Base-by-base conservation (phyloP, 495 filamentous ascomycete genomes). In the Lepidopterella palustris region DNA sequence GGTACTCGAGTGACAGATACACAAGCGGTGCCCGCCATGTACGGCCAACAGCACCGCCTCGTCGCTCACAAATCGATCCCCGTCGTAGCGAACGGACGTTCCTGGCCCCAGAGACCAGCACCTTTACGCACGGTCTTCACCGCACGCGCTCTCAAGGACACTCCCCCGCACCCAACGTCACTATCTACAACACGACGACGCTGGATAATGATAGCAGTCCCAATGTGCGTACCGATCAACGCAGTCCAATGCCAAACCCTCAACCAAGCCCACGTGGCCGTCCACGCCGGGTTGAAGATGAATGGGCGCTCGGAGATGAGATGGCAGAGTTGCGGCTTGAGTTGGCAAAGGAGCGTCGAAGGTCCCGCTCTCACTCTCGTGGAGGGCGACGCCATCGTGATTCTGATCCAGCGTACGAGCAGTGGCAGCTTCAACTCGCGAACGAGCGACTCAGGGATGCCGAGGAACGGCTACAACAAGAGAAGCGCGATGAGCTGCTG, bases 101-200 rank as follows among this genome's bases (percentile, higher is more conserved):
- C 21, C 58, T 68, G 11, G 32, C 25, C 15, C 64, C 64, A 5
- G 61, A 67, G 42, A 47, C 24, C 8, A 31, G 26, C 29, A 27
- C 25, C 51, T 52, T 53, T 45, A 58, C 55, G 35, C 29, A 39
- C 10, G 59, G 66, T 25, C 68, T 71, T 2, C 71, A 73, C 21
- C 71, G 72, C 28, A 65, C 68, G 6, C 70, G 71, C 39, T 75
- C 72, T 8, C 61, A 65, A 31, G 72, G 72, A 35, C 59, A 68
- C 51, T 50, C 59, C 5, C 71, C 71, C 6, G 58, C 61, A 3
- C 72, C 72, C 18, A 66, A 71, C 55, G 59, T 73, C 31, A 64
- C 60, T 58, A 70, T 72, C 62, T 69, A 72, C 55, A 70, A 70
- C 59, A 70, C 68, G 53, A 65, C 60, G 20, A 51, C 53, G 3